These are phyloP conservation scores for Populus hybrid DNA, from an alignment of 441 rosid species.

Conservation along the genomic window DNA sequence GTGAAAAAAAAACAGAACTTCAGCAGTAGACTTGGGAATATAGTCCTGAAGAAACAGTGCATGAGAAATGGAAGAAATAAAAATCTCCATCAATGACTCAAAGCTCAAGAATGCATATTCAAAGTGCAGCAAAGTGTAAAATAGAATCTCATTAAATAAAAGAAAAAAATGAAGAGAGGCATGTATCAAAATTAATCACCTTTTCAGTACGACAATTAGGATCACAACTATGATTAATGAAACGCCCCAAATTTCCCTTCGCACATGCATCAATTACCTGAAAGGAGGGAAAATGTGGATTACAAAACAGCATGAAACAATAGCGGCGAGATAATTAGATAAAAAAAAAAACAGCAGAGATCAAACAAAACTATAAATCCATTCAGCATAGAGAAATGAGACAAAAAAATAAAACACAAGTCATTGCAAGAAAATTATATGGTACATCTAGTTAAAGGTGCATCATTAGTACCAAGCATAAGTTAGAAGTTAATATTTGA, in stretches of 20 bases:
- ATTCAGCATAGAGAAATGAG: not conserved
- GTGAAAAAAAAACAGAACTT: not conserved
- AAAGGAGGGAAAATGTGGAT: conserved; percentile 16
- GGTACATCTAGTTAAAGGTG: not conserved
- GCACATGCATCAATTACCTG: conserved; percentile 98
- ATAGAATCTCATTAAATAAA: not conserved
- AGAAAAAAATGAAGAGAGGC: not conserved
- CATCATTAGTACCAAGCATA: not conserved
- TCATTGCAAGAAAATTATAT: not conserved
- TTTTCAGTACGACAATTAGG: conserved; percentile 99
- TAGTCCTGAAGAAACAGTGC: not conserved
- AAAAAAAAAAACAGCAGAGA: too few relatives aligned
- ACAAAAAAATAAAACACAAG: not conserved
- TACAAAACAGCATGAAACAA: conserved; percentile 3
- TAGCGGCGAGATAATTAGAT: conserved; percentile 13
- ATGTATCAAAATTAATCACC: conserved; percentile 35
- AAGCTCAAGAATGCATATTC: not conserved
- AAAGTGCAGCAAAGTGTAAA: not conserved
- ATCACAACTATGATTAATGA: conserved; percentile 97
- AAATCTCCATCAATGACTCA: not conserved
- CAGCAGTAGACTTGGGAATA: too few relatives aligned
- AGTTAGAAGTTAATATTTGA: not conserved
- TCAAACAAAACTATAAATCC: too few relatives aligned
- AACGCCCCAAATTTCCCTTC: conserved; percentile 97
- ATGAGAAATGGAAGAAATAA: not conserved